Evolutionary conservation across 106 monocot species (phyloP), one percentile per base, ranked within the genome.

Genomic region (Hemerocallis citrina): DNA sequence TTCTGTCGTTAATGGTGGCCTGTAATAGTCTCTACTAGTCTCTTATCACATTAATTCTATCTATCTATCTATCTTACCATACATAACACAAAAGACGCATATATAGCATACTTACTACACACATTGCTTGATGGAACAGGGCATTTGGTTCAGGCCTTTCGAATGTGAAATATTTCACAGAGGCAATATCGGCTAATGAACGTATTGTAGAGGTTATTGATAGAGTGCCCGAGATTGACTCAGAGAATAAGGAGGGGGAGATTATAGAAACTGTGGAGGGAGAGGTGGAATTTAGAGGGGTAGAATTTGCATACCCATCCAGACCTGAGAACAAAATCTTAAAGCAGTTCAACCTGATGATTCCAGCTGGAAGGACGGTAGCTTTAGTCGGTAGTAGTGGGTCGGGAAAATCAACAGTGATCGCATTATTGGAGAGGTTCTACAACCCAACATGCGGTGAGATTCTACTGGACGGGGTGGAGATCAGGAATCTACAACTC

Each of bases 371-470:
- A 17, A 64, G 31, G 67, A 82, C 68, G 24, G 61, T 77, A 44
- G 82, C 82, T 5, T 68, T 82, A 24, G 82, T 82, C 12, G 82
- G 82, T 2, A 72, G 64, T 3, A 82, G 82, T 23, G 76, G 82
- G 12, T 82, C 76, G 0, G 81, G 81, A 10, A 82, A 76, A 31
- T 85, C 85, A 19, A 85, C 80, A 17, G 64, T 55, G 52, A 72
- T 85, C 4, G 69, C 80, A 19, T 32, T 85, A 59, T 62, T 80
- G 34, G 65, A 85, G 54, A 70, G 85, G 36, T 85, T 85, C 55
- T 81, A 85, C 57, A 71, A 85, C n/a, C 85, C 85, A 0, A 5
- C 6, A 0, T 35, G 19, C 0, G 85, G 85, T 7, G 43, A 60
- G 58, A 57, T 85, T 14, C 10, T 81, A 32, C 58, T 85, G 0